Conservation (phyloP, 75 land plant genomes). For the Sequoiadendron giganteum region DNA sequence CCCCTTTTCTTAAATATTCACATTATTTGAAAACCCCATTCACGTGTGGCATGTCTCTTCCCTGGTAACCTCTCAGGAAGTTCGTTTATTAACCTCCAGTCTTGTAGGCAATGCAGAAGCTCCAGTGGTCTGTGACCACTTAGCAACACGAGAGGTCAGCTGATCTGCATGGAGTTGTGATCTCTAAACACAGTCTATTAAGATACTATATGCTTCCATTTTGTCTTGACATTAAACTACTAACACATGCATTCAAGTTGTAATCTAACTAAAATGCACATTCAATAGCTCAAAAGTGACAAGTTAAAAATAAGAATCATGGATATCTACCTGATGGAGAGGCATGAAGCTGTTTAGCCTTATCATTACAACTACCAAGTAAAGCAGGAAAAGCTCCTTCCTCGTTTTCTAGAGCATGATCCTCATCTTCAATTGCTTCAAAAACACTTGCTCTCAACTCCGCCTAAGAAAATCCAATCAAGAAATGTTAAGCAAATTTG, state of each 20-base stretch:
- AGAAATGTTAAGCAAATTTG: background rate
- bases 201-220: background rate
- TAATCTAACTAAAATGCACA: background rate
- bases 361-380: slow-evolving; percentile 92
- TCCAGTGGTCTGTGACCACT: background rate
- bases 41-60: background rate
- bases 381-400: slow-evolving; percentile 79
- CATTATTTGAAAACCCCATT: background rate
- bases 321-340: slow-evolving; percentile 71
- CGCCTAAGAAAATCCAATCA: slow-evolving; percentile 48
- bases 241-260: background rate
- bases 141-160: background rate
- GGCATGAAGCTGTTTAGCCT: slow-evolving; percentile 89
- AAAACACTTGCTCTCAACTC: slow-evolving; percentile 98
- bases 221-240: background rate
- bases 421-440: slow-evolving; percentile 99
- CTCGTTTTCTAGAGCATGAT: slow-evolving; percentile 73
- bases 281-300: background rate
- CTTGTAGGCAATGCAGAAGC: background rate
- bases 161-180: background rate
- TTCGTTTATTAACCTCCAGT: background rate
- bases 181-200: background rate
- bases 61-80: background rate
- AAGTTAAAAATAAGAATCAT: background rate
- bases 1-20: background rate